These are phyloP conservation scores for Lactarius indigo DNA, from an alignment of 768 basidiomycete species.

Conservation along the genomic window DNA sequence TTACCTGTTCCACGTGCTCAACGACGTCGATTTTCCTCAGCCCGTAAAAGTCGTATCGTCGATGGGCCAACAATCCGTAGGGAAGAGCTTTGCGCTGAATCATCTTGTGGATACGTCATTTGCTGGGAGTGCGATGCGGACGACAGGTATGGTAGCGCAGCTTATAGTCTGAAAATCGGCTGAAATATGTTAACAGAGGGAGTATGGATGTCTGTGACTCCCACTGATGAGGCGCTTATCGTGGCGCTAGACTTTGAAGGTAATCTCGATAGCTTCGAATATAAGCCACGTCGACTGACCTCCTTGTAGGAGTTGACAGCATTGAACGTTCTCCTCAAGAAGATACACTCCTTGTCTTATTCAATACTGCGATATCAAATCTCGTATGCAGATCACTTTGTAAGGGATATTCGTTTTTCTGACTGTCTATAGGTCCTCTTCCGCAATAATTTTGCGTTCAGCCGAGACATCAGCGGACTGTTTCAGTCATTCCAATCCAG, in stretches of 20 bases:
- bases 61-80: slow-evolving; percentile 67
- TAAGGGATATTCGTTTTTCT: not conserved
- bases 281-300: not conserved
- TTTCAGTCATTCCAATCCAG: slow-evolving; percentile 63
- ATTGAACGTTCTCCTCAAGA: slow-evolving; percentile 64
- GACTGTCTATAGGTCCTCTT: slow-evolving; percentile 47
- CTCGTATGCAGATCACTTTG: slow-evolving; percentile 34
- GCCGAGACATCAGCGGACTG: slow-evolving; percentile 56
- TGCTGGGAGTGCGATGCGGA: slow-evolving; percentile 62
- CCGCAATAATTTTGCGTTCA: slow-evolving; percentile 62
- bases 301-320: slow-evolving; percentile 50
- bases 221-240: slow-evolving; percentile 49
- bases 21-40: slow-evolving; percentile 29
- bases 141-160: slow-evolving; percentile 38
- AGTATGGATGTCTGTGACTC: slow-evolving; percentile 66
- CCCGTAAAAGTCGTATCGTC: slow-evolving; percentile 64
- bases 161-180: not conserved
- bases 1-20: not conserved
- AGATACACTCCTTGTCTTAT: slow-evolving; percentile 58
- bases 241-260: slow-evolving; percentile 68
- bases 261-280: slow-evolving; percentile 11
- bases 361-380: slow-evolving; percentile 65
- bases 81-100: slow-evolving; percentile 56
- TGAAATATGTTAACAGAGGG: slow-evolving; percentile 38
- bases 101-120: slow-evolving; percentile 64